These are phyloP conservation scores for Canna indica DNA, from an alignment of 176 grass and related monocot genomes.

Conservation along the genomic window DNA sequence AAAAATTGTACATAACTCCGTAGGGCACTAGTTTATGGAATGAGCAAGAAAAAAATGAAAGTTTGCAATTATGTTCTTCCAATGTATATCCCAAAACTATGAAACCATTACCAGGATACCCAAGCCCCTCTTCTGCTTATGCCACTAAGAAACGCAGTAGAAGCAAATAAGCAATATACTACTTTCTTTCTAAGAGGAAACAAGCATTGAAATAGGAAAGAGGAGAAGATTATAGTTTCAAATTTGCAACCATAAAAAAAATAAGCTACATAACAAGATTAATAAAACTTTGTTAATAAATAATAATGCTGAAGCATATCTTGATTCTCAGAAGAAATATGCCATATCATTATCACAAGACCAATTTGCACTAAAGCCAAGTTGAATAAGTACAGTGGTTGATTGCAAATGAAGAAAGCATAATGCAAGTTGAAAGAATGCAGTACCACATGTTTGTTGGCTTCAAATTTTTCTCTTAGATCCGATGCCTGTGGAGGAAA, in stretches of 20 bases:
- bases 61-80: not conserved
- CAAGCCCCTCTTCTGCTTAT: not conserved
- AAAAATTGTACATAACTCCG: too few species aligned
- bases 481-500: slow-evolving; percentile 58
- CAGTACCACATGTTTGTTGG: slow-evolving; percentile 68
- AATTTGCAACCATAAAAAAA: not conserved
- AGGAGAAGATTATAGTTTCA: not conserved
- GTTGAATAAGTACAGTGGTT: not conserved
- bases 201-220: not conserved
- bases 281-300: not conserved
- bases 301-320: not conserved
- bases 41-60: too few species aligned
- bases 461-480: slow-evolving; percentile 88
- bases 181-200: not conserved
- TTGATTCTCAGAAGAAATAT: not conserved
- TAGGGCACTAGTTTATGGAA: too few species aligned
- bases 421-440: not conserved
- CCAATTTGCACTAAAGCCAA: not conserved
- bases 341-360: not conserved
- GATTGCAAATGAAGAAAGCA: not conserved
- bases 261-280: not conserved
- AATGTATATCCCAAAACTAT: not conserved
- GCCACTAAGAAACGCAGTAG: not conserved
- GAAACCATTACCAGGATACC: not conserved
- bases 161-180: not conserved